Evolutionary conservation across 441 rosid species (phyloP).

Genomic region (Pelargonium cotyledonis): DNA sequence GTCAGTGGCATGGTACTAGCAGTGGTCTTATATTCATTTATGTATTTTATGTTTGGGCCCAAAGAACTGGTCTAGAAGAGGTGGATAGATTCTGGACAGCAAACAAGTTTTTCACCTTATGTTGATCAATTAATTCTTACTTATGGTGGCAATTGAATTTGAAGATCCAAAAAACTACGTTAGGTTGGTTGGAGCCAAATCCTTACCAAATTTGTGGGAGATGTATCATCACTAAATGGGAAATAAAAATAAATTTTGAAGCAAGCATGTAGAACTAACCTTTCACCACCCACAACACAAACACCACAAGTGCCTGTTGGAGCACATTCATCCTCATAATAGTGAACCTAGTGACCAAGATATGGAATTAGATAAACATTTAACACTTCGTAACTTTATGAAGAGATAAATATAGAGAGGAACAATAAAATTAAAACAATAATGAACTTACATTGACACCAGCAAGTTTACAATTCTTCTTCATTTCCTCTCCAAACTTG

Average conservation of each 20-base stretch:
- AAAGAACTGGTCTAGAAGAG: too few relatives aligned
- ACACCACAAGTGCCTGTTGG: constrained; percentile 92
- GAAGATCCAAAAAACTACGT: too few relatives aligned
- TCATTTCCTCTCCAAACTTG: constrained; percentile 93
- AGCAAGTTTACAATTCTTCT: constrained; percentile 56
- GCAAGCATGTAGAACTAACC: constrained; percentile 32
- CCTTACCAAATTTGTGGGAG: background rate
- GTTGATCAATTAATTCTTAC: too few relatives aligned
- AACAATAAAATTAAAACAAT: background rate
- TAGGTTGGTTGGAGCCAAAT: too few relatives aligned
- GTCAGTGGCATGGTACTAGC: too few relatives aligned
- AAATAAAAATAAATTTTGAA: background rate
- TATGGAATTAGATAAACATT: background rate
- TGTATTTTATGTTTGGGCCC: too few relatives aligned
- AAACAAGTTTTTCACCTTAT: too few relatives aligned
- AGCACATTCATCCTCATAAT: constrained; percentile 68
- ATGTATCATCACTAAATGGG: background rate
- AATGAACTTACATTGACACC: constrained; percentile 64
- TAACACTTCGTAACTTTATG: background rate
- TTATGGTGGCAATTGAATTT: too few relatives aligned
- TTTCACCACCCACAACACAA: constrained; percentile 91
- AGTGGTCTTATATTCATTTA: too few relatives aligned
- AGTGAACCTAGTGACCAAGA: constrained; percentile 45
- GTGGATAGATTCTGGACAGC: too few relatives aligned
- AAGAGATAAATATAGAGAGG: background rate